These are phyloP conservation scores for Limnomonas spitsbergensis DNA, from an alignment of 139 green algal species.

Conservation along the genomic window DNA sequence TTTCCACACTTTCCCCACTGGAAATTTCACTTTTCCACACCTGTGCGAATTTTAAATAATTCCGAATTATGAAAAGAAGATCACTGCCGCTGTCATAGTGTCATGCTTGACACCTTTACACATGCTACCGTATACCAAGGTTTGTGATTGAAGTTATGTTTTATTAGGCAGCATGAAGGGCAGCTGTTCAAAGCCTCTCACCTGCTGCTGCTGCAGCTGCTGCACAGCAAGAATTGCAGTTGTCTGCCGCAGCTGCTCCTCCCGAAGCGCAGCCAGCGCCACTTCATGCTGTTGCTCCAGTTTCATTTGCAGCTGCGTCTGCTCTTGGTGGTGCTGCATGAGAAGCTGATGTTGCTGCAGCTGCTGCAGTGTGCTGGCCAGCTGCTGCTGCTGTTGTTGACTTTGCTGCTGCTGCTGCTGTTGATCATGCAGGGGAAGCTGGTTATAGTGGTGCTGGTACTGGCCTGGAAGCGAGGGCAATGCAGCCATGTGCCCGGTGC, in stretches of 20 bases:
- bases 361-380: not conserved
- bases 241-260: conserved; percentile 23
- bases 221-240: not conserved
- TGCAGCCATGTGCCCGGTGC: too few relatives aligned
- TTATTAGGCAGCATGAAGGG: not conserved
- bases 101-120: not conserved
- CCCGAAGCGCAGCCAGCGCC: conserved; percentile 9
- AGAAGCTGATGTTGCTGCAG: conserved; percentile 15
- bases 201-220: conserved; percentile 24
- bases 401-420: too few relatives aligned
- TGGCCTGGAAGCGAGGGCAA: too few relatives aligned
- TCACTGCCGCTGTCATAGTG: not conserved
- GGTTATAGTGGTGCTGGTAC: too few relatives aligned
- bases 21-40: too few relatives aligned
- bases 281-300: conserved; percentile 11
- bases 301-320: conserved; percentile 5
- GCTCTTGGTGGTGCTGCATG: too few relatives aligned
- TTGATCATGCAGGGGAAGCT: too few relatives aligned
- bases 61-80: too few relatives aligned
- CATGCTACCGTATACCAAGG: not conserved
- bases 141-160: not conserved
- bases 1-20: too few relatives aligned
- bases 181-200: not conserved
- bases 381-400: not conserved
- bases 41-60: too few relatives aligned